Base-by-base conservation (phyloP, 2,329 filamentous ascomycete species). In the Trichoderma sp. region DNA sequence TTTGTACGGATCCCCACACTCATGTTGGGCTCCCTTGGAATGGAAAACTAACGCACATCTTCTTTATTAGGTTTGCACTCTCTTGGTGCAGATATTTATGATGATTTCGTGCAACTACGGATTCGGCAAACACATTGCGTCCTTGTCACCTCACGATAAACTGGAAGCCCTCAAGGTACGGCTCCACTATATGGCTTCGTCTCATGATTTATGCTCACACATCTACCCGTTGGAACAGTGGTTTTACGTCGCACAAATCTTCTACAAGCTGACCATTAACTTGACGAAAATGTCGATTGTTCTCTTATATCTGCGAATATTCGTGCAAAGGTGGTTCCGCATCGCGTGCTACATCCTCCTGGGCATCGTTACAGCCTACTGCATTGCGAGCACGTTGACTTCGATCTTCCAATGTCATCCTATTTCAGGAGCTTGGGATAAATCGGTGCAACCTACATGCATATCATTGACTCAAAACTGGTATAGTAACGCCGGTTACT, bases 201-300 rank as follows among this genome's bases (percentile, higher is more conserved):
- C 12, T 15, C 26, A 32, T 34, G 28, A n/a, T 9, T 15, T 15
- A n/a, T 32, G 36, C 55, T 68, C 26, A 58, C 55, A 47, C 13
- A 47, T 47, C 6, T 32, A 3, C 7, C 30, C 15, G 28, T 53
- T 55, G 36, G 17, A 62, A 55, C 47, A 87, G 85, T 76, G 83
- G 23, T 88, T 87, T 76, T 87, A 84, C 73, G 76, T 85, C 30
- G 82, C 84, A 3, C 86, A 88, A 74, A 83, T 85, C 66, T 84
- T 86, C 72, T 88, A 88, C 78, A 88, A 88, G 74, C 77, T 86
- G 73, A 84, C 84, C 55, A 84, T 88, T 72, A 86, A 85, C 75
- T 78, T 87, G 36, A 87, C 85, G 2, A 88, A 88, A 74, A 77
- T 83, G 2, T 87, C 86, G 3, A 86, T 88, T 66, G 76, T 88